phyloP scores from a whole-genome alignment of 257 asterid genomes.

The Primulina tabacum region DNA sequence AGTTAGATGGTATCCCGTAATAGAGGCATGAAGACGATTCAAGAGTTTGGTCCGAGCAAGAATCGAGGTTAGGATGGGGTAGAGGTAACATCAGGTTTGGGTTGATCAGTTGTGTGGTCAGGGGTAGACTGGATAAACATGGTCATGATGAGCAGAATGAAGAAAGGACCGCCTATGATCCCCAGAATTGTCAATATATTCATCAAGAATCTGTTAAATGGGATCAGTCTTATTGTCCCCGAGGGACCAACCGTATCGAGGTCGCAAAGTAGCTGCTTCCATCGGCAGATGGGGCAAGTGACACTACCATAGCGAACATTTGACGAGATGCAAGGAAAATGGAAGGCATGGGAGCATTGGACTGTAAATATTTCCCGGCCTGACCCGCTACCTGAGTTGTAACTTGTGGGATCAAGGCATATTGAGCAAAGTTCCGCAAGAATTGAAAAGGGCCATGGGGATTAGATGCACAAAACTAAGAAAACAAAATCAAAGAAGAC shows the following conservation, averaged over 20 bases:
- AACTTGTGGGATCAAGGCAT: slow-evolving; percentile 69
- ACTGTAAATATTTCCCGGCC: slow-evolving; percentile 89
- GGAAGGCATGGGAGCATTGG: slow-evolving; percentile 87
- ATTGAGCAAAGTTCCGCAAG: slow-evolving; percentile 70
- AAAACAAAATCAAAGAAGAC: too few species aligned
- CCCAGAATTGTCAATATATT: slow-evolving; percentile 78
- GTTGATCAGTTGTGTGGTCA: slow-evolving; percentile 36
- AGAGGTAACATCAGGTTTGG: slow-evolving; percentile 35
- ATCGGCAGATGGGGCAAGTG: slow-evolving; percentile 86
- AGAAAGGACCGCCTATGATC: slow-evolving; percentile 79
- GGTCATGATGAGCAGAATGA: slow-evolving; percentile 76
- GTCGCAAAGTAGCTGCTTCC: slow-evolving; percentile 88
- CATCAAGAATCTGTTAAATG: slow-evolving; percentile 79
- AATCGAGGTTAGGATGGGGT: slow-evolving; percentile 31
- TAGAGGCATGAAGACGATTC: slow-evolving; percentile 22
- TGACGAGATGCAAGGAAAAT: slow-evolving; percentile 83
- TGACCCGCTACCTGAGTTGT: slow-evolving; percentile 67
- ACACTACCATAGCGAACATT: slow-evolving; percentile 83
- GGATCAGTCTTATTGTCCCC: slow-evolving; percentile 59
- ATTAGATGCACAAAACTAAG: background rate
- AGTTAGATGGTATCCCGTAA: slow-evolving; percentile 22
- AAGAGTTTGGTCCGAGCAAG: slow-evolving; percentile 23
- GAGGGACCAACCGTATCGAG: slow-evolving; percentile 40
- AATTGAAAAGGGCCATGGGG: slow-evolving; percentile 15
- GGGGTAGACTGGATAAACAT: slow-evolving; percentile 78